These are phyloP conservation scores for Porphyrellus cyaneotinctus DNA, from an alignment of 768 basidiomycete genomes.

Conservation along the genomic window DNA sequence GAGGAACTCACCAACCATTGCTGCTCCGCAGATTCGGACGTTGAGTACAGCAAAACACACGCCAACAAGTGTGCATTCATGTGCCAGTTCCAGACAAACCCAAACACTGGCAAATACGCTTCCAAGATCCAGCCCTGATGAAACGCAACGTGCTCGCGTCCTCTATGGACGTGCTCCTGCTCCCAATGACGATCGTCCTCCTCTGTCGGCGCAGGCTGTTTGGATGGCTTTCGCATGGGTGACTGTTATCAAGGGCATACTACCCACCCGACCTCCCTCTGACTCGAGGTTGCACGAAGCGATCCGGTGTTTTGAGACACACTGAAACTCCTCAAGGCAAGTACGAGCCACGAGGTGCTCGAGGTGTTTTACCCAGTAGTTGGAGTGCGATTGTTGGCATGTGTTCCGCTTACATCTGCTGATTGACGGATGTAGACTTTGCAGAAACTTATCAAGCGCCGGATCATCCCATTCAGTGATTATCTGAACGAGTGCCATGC, in stretches of 20 bases:
- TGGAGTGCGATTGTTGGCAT: slow-evolving; percentile 84
- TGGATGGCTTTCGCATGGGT: slow-evolving; percentile 77
- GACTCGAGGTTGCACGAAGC: slow-evolving; percentile 85
- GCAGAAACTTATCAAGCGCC: slow-evolving; percentile 94
- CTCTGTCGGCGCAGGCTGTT: slow-evolving; percentile 64
- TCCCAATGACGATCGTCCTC: slow-evolving; percentile 96
- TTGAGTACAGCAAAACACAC: too few species aligned
- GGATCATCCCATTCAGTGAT: slow-evolving; percentile 96
- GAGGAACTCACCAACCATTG: too few species aligned
- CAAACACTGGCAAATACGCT: too few species aligned
- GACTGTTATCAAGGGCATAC: slow-evolving; percentile 84
- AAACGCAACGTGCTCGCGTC: slow-evolving; percentile 92
- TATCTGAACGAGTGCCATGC: slow-evolving; percentile 88
- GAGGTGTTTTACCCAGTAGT: slow-evolving; percentile 99
- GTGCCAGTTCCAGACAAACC: too few species aligned
- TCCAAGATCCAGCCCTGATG: slow-evolving; percentile 84
- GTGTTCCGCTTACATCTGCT: slow-evolving; percentile 26
- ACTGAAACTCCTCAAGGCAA: slow-evolving; percentile 91
- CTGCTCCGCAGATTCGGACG: too few species aligned
- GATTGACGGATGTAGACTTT: slow-evolving; percentile 45
- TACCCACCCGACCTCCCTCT: slow-evolving; percentile 87
- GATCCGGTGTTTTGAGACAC: slow-evolving; percentile 82
- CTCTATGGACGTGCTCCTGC: slow-evolving; percentile 81
- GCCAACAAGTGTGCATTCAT: too few species aligned
- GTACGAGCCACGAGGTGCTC: slow-evolving; percentile 91